Conservation (phyloP, 257 asterid species). For the Euphrasia confusa region DNA sequence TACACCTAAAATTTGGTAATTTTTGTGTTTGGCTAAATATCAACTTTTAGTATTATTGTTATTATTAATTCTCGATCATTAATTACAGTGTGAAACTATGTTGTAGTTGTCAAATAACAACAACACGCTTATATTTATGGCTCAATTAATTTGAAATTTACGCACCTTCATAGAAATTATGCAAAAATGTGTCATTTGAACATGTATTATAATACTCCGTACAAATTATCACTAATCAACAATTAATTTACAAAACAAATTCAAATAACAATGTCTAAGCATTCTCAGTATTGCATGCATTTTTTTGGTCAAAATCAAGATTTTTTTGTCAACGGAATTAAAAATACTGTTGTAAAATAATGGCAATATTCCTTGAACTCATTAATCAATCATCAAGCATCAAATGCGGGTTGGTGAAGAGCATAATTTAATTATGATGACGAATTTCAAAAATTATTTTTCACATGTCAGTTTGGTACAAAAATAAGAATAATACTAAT, state of each 20-base stretch:
- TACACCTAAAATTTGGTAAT: constrained; percentile 6
- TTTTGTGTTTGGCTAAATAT: constrained; percentile 5
- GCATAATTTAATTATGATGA: constrained; percentile 19
- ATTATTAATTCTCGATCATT: not conserved
- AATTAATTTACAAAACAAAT: not conserved
- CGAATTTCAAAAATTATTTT: constrained; percentile 17
- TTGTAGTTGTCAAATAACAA: not conserved
- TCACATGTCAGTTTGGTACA: constrained; percentile 39
- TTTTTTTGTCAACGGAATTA: constrained; percentile 21
- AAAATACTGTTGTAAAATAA: constrained; percentile 13
- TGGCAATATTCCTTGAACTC: constrained; percentile 37
- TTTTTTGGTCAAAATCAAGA: constrained; percentile 38
- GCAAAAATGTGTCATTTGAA: not conserved
- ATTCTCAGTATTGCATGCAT: constrained; percentile 35
- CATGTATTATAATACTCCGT: not conserved
- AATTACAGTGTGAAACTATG: not conserved
- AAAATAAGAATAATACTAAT: not conserved
- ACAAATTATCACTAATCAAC: not conserved
- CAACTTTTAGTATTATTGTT: not conserved
- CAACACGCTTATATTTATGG: not conserved
- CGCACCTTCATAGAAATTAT: no score
- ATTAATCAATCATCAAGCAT: constrained; percentile 22
- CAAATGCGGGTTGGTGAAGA: constrained; percentile 38
- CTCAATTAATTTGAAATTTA: not conserved
- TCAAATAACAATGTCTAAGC: constrained; percentile 24